Conservation (phyloP, 768 basidiomycete genomes). For the Lactarius sp. region DNA sequence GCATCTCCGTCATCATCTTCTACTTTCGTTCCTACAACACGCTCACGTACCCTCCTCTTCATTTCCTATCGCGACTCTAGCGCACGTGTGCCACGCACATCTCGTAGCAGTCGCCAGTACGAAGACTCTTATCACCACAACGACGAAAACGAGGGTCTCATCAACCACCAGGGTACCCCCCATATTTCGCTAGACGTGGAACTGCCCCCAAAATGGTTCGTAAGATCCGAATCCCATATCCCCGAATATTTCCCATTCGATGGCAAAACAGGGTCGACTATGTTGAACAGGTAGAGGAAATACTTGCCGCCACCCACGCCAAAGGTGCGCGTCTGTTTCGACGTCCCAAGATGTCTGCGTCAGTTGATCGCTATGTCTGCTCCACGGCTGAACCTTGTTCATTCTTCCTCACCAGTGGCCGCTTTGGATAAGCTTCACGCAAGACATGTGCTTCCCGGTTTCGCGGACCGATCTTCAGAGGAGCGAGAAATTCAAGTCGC, state of each 20-base stretch:
- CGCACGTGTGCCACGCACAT: constrained; percentile 41
- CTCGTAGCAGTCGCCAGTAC: constrained; percentile 37
- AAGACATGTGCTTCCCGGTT: constrained; percentile 93
- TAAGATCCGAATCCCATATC: constrained; percentile 18
- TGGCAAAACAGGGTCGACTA: constrained; percentile 71
- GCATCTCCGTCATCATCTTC: constrained; percentile 35
- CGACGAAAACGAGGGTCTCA: constrained; percentile 68
- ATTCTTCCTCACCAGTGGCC: constrained; percentile 50
- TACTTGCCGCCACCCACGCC: constrained; percentile 58
- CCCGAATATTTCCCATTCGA: constrained; percentile 27
- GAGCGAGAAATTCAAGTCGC: constrained; percentile 88
- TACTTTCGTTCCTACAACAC: constrained; percentile 45
- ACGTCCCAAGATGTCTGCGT: constrained; percentile 16
- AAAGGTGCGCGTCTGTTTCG: constrained; percentile 61
- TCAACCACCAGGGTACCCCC: constrained; percentile 39
- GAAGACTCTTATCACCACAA: constrained; percentile 46
- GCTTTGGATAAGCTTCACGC: constrained; percentile 92
- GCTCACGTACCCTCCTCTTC: constrained; percentile 89
- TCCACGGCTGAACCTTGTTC: constrained; percentile 24
- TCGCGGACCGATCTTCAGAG: constrained; percentile 90
- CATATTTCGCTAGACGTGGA: constrained; percentile 51
- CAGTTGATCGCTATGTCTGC: constrained; percentile 22
- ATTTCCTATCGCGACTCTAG: constrained; percentile 87
- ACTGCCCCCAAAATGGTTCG: constrained; percentile 85
- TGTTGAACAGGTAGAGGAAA: constrained; percentile 82